Conservation (phyloP, 768 basidiomycete genomes). For the Russula dissimulans region DNA sequence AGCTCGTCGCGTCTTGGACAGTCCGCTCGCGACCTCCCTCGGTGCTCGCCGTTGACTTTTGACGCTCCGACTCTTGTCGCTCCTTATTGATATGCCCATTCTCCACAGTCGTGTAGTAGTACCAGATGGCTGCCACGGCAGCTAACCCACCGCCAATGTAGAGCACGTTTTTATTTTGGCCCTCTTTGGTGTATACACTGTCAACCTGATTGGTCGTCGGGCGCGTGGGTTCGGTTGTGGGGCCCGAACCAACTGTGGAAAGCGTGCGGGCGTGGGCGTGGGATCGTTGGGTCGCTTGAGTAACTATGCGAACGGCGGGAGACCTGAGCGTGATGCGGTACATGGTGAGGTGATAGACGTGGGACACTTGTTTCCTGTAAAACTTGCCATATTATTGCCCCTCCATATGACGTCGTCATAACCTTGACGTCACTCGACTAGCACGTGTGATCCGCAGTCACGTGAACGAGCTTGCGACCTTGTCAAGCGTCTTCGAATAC, state of each 20-base stretch:
- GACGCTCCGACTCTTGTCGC: neutral
- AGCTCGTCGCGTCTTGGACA: neutral
- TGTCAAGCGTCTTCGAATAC: too few species aligned
- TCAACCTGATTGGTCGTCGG: neutral
- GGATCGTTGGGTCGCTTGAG: neutral
- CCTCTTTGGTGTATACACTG: neutral
- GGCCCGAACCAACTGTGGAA: neutral
- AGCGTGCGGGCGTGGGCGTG: neutral
- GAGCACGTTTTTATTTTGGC: neutral
- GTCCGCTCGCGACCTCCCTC: neutral
- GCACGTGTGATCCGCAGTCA: constrained; percentile 30
- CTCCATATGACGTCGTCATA: constrained; percentile 41
- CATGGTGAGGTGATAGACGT: neutral
- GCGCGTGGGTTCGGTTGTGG: neutral
- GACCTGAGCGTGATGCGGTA: neutral
- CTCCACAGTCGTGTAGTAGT: constrained; percentile 9
- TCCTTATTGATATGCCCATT: neutral
- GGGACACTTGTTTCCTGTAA: too few species aligned
- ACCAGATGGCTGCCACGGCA: constrained; percentile 11
- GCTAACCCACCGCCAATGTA: constrained; percentile 8
- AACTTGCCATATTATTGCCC: too few species aligned
- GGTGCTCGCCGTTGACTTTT: neutral
- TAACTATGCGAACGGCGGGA: neutral
- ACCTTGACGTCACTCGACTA: constrained; percentile 32
- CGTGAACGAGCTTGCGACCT: constrained; percentile 22